These are phyloP conservation scores for Ormosia semicastrata DNA, from an alignment of 306 rosid species.

Conservation along the genomic window DNA sequence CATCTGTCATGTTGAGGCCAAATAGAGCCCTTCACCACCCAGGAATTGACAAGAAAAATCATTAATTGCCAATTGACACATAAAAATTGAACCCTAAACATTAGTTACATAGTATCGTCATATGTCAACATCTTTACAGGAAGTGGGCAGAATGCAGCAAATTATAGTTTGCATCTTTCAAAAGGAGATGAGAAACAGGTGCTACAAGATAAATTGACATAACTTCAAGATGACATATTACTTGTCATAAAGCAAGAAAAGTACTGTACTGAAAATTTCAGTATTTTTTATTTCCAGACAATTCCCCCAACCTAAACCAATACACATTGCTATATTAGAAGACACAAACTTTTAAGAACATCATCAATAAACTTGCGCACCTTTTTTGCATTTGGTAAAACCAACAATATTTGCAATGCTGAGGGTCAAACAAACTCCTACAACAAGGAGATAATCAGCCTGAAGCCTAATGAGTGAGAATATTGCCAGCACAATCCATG, in stretches of 20 bases:
- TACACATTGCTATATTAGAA: neutral
- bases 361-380: conserved; percentile 38
- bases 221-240: neutral
- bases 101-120: neutral
- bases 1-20: neutral
- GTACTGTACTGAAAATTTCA: neutral
- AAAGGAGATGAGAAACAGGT: conserved; percentile 14
- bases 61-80: neutral
- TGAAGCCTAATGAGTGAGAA: conserved; percentile 94
- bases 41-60: neutral
- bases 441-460: conserved; percentile 95
- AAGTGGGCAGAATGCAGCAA: neutral
- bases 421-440: conserved; percentile 95
- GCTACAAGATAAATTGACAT: neutral
- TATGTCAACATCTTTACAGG: neutral
- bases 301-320: neutral
- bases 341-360: neutral
- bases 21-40: neutral
- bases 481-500: conserved; percentile 80
- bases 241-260: neutral
- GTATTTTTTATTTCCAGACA: neutral
- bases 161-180: neutral
- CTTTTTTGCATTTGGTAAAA: conserved; percentile 96
- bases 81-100: neutral
- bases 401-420: conserved; percentile 94